Evolutionary conservation across 352 stramenopile species (phyloP).

Genomic region (Saprolegnia diclina): DNA sequence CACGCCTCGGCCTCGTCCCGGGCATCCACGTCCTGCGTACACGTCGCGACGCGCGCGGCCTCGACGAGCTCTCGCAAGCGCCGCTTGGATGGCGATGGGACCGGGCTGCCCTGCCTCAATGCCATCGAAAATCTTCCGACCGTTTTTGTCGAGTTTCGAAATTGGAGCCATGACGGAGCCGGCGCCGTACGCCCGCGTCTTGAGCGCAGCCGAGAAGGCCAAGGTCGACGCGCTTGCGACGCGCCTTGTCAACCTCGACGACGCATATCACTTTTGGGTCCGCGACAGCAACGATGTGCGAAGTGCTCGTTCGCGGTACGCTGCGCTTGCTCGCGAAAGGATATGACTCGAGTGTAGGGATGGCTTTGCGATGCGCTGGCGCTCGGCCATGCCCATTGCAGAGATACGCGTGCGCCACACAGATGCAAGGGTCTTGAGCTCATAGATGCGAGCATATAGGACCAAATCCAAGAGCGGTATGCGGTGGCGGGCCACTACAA

Average conservation of each 20-base stretch:
- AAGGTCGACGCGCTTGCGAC: constrained; percentile 15
- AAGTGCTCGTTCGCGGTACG: background rate
- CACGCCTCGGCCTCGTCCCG: background rate
- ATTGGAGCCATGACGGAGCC: background rate
- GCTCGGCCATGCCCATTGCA: constrained; percentile 3
- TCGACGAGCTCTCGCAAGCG: constrained; percentile 15
- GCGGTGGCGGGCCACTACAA: background rate
- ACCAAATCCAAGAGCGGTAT: constrained; percentile 25
- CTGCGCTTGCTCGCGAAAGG: too few species aligned
- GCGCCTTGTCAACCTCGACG: background rate
- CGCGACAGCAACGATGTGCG: constrained; percentile 5
- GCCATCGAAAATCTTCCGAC: constrained; percentile 1
- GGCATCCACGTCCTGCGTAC: background rate
- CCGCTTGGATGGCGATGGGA: constrained; percentile 14
- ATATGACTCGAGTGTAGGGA: too few species aligned
- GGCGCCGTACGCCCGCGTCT: background rate
- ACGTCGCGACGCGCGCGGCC: background rate
- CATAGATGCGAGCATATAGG: background rate
- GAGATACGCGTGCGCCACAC: constrained; percentile 9
- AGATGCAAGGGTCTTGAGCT: background rate
- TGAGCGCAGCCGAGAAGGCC: background rate
- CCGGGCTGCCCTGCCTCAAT: background rate
- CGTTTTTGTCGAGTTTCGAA: background rate
- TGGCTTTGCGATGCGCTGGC: background rate
- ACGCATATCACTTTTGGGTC: constrained; percentile 12